Percentiles rank a stretch among this genome's conserved stretches.
Evolutionary conservation across 257 asterid genomes (phyloP).

Genomic region (Salvia hispanica): DNA sequence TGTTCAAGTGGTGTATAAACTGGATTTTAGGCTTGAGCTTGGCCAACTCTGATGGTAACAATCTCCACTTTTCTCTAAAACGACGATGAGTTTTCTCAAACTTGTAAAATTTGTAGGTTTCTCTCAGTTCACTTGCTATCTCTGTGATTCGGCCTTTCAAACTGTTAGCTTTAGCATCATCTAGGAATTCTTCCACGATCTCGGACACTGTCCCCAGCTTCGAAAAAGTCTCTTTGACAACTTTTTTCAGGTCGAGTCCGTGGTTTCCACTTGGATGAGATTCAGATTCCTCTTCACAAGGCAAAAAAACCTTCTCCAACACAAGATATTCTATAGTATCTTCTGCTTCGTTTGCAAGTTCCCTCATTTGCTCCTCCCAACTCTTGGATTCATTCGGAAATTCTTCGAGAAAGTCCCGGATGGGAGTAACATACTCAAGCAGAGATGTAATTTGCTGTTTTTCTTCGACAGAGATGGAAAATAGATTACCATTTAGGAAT

Average conservation of each 20-base stretch:
- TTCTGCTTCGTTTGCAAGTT: neutral
- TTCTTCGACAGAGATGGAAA: neutral
- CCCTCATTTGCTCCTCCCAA: conserved; percentile 2
- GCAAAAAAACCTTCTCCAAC: neutral
- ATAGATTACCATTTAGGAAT: neutral
- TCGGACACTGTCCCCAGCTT: neutral
- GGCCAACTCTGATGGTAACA: too few species aligned
- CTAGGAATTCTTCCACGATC: conserved; percentile 24
- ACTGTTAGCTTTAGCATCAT: neutral
- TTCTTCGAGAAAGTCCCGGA: neutral
- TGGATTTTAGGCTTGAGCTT: too few species aligned
- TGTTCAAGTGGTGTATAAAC: neutral
- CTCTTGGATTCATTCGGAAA: neutral
- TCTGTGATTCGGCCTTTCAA: conserved; percentile 5
- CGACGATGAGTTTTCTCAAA: neutral
- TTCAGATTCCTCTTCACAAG: neutral
- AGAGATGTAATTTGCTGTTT: neutral
- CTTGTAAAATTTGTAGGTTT: neutral
- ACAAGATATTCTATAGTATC: neutral
- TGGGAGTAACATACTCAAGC: neutral
- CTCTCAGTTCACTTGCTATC: neutral
- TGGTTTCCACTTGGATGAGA: neutral
- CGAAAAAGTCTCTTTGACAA: neutral
- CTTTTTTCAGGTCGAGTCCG: neutral
- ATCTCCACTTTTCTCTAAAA: too few species aligned